Evolutionary conservation across 495 filamentous ascomycete genomes (phyloP).

Genomic region (Tuber umbilicatum): DNA sequence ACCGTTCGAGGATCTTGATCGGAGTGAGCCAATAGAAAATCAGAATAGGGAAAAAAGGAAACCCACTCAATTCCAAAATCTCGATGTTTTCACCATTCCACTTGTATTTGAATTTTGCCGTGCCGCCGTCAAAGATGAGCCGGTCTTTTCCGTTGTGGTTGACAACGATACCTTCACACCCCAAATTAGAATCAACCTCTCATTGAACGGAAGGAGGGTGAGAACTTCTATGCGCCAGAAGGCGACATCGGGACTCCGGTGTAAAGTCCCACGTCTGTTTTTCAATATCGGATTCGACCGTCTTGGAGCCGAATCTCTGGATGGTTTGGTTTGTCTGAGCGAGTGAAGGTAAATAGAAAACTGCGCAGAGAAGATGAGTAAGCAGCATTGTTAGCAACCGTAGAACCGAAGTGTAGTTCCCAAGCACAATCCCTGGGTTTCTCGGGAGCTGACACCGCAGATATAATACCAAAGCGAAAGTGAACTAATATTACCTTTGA

Average conservation of each 20-base stretch:
- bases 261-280: conserved; percentile 19
- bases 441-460: neutral
- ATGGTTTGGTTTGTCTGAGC: neutral
- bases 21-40: neutral
- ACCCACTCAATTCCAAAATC: conserved; percentile 21
- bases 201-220: neutral
- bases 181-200: neutral
- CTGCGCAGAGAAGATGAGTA: neutral
- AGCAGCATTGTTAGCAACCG: neutral
- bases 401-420: neutral
- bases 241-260: conserved; percentile 13
- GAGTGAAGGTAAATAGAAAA: neutral
- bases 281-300: neutral
- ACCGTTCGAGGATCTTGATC: conserved; percentile 23
- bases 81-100: neutral
- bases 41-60: neutral
- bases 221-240: conserved; percentile 19
- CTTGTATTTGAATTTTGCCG: conserved; percentile 13
- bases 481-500: neutral
- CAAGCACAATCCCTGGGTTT: neutral
- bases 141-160: conserved; percentile 2
- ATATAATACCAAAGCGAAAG: neutral
- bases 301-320: neutral
- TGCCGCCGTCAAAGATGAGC: conserved; percentile 20
- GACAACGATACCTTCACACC: conserved; percentile 12